Base-by-base conservation (phyloP, 2,329 filamentous ascomycete species). In the Curvularia hawaiiensis region DNA sequence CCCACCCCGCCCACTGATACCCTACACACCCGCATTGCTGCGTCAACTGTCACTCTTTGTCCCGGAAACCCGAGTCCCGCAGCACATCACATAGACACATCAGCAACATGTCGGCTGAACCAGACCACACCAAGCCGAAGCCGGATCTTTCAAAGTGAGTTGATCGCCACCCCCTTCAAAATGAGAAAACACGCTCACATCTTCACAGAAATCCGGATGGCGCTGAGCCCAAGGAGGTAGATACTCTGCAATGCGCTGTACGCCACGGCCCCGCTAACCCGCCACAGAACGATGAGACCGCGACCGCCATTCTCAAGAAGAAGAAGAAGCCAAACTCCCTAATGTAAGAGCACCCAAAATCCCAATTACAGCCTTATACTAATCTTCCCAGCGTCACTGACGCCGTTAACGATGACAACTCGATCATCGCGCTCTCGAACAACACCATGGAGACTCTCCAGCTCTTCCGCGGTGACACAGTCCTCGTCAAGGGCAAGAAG, bases 301-400 rank as follows among this genome's bases (percentile, higher is more conserved):
- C 95, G 52, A 99, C 95, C 45, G 95, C 95, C 68, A 99, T 99
- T 72, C 87, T 99, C 74, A 98, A 97, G 85, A 98, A 98, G 87
- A 99, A 99, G 90, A 99, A 99, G 93, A 99, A 99, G 91, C 93
- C 93, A 72, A 99, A 99, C 82, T 96, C 94, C 75, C 82, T 99
- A 78, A 96, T 99, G 92, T 96, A 84, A 78, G 89, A 79, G 69
- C 65, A 44, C 59, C 44, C 11, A 14, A 11, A 1, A 11, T 1
- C 24, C 5, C 10, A 2, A 1, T 1, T 4, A 18, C 10, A 39
- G 24, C 54, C 41, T 44, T 28, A 54, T 60, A 61, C 71, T 80
- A 62, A 80, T 68, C 49, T n/a, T 12, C 52, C 58, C 73, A 97
- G 92, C 83, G 95, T 99, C 67, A 98, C 95, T 75, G 96, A 99